Evolutionary conservation across 768 basidiomycete species (phyloP), one percentile per base, ranked within the genome.

Genomic region (Dioszegia hungarica): DNA sequence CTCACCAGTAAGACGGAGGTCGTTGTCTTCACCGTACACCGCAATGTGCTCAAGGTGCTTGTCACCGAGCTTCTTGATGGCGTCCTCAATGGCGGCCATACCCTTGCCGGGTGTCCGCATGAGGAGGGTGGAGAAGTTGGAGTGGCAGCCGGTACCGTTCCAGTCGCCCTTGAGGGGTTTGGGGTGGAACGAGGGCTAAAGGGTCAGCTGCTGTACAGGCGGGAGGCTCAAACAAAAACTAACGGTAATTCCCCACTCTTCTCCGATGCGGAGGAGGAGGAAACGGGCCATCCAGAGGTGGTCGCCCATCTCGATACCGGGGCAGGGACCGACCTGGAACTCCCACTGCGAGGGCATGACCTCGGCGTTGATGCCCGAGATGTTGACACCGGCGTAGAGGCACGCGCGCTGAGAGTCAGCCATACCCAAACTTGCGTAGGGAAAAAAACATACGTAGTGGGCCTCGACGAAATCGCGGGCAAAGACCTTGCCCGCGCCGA

Each of bases 271-370:
- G 74, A 90, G 77, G 69, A 98, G 86, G 67, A 99, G 87, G 82
- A 87, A 99, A 66, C 95, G 89, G 34, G 95, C 90, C 85, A 98
- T 91, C 91, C 92, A 95, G 68, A 99, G 86, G 79, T 99, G 94
- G 78, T 99, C 95, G 67, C 95, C 95, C 91, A 98, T 94, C 58
- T 87, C 82, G 77, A 98, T 97, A 53, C 95, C 95, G 76, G 89
- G 88, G 71, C 94, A 98, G 28, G 95, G 95, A 51, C 95, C 94
- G 67, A 99, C 91, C 79, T 99, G 95, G 88, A 94, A 99, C 80
- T 99, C 95, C 95, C 95, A 99, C 78, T 99, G 95, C 54, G 93
- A 86, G 15, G 95, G 94, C 94, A 98, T 98, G 60, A 98, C 94
- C 79, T 98, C 95, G 59, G 94, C 94, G 77, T 98, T 99, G 81